Conservation (phyloP, 2,329 filamentous ascomycete genomes). For the Fusarium vanettenii region DNA sequence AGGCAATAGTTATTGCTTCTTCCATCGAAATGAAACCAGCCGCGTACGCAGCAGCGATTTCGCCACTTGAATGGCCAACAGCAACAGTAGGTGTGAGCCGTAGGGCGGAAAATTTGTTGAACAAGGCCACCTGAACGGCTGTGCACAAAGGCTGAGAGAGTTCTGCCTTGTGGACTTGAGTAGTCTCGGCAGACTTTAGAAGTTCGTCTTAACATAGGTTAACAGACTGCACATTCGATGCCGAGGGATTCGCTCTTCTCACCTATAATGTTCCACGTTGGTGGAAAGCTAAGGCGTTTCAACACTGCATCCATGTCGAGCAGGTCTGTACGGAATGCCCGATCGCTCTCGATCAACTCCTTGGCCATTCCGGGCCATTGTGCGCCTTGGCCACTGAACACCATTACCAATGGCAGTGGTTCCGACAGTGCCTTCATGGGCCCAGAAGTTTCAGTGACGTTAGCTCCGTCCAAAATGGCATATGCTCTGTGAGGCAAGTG, state of each 20-base stretch:
- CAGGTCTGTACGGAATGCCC: conserved; percentile 13
- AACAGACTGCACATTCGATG: not conserved
- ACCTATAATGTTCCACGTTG: conserved; percentile 33
- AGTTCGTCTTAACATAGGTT: conserved; percentile 3
- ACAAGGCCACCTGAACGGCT: conserved; percentile 1
- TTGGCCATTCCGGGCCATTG: conserved; percentile 43
- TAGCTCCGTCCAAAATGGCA: not conserved
- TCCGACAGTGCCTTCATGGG: not conserved
- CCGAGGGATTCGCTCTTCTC: not conserved
- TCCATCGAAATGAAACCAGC: conserved; percentile 1
- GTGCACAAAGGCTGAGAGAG: conserved; percentile 23
- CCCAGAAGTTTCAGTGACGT: conserved; percentile 17
- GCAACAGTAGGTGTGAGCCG: not conserved
- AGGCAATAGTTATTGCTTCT: conserved; percentile 10
- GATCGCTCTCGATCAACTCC: conserved; percentile 29
- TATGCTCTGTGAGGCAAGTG: conserved; percentile 37
- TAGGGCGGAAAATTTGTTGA: not conserved
- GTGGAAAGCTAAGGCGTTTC: not conserved
- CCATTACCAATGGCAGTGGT: not conserved
- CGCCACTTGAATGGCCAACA: conserved; percentile 25
- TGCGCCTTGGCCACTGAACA: conserved; percentile 49
- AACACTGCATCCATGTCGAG: conserved; percentile 12
- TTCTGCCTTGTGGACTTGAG: not conserved
- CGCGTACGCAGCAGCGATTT: conserved; percentile 21
- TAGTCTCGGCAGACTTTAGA: not conserved